A percentile compares a stretch with the other conserved stretches of the same genome.
phyloP scores from a whole-genome alignment of 2,329 filamentous ascomycete genomes.

The Ophiocordyceps camponoti-saundersi region DNA sequence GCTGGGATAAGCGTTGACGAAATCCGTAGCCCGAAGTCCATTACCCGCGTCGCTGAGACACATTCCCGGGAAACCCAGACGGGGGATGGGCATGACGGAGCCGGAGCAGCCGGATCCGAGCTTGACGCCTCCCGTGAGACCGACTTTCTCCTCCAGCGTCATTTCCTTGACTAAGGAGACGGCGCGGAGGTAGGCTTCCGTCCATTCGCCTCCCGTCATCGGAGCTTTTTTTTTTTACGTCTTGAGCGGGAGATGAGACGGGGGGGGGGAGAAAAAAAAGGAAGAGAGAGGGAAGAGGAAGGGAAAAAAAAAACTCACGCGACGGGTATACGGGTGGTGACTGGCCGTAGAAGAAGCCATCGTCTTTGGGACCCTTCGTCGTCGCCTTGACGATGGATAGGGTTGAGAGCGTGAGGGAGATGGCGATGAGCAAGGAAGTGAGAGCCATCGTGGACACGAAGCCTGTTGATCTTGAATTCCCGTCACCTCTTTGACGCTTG shows the following conservation, averaged over 20 bases:
- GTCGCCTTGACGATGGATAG: background rate
- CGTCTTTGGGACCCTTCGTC: slow-evolving; percentile 15
- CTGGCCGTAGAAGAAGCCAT: slow-evolving; percentile 30
- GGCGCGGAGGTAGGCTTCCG: slow-evolving; percentile 48
- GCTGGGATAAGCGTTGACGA: slow-evolving; percentile 23
- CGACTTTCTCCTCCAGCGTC: slow-evolving; percentile 65
- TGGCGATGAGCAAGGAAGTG: background rate
- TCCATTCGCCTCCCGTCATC: slow-evolving; percentile 47
- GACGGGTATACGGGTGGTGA: slow-evolving; percentile 34
- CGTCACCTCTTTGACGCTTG: too few species aligned
- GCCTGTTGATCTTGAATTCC: too few species aligned
- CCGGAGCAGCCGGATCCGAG: slow-evolving; percentile 31
- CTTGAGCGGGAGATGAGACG: too few species aligned
- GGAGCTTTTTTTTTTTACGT: slow-evolving; percentile 15
- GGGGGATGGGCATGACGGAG: slow-evolving; percentile 19
- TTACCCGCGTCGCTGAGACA: slow-evolving; percentile 27
- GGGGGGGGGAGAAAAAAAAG: too few species aligned
- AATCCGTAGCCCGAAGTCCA: slow-evolving; percentile 23
- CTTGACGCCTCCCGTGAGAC: slow-evolving; percentile 53
- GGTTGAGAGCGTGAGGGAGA: background rate
- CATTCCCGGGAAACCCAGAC: slow-evolving; percentile 25
- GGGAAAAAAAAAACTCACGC: slow-evolving; percentile 17
- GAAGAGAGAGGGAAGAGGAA: too few species aligned
- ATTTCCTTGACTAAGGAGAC: slow-evolving; percentile 51
- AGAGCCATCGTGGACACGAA: too few species aligned